A percentile compares a stretch with the other conserved stretches of the same genome.
Evolutionary conservation across 192 early-diverging fungal species (phyloP).

Genomic region (Entomortierella parvispora): DNA sequence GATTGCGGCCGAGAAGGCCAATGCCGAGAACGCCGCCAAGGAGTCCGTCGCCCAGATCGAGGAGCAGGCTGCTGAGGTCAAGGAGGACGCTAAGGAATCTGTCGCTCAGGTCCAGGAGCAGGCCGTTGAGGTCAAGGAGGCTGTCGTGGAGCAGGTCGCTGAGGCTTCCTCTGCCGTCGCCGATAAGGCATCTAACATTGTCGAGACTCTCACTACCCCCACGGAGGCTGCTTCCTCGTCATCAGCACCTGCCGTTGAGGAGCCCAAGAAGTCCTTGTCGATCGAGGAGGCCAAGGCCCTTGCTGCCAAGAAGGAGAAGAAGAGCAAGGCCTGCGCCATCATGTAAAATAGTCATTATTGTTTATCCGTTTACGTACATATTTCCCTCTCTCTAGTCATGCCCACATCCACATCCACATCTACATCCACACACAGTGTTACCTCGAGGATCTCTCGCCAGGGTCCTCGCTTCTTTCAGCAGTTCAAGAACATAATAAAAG

Average conservation of each 20-base stretch:
- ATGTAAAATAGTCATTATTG: constrained; percentile 6
- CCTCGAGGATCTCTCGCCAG: not conserved
- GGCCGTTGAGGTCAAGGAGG: not conserved
- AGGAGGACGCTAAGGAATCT: not conserved
- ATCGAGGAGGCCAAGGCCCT: constrained; percentile 1
- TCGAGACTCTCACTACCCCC: not conserved
- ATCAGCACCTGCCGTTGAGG: constrained; percentile 1
- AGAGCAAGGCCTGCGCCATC: constrained; percentile 12
- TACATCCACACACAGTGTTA: not conserved
- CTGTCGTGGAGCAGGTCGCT: not conserved
- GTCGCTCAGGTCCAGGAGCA: not conserved
- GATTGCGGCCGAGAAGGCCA: not conserved
- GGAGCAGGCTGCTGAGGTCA: not conserved
- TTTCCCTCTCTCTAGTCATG: not conserved
- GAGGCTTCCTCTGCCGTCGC: not conserved
- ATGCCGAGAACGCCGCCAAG: constrained; percentile 13
- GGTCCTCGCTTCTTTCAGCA: too few species aligned
- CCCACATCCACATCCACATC: not conserved
- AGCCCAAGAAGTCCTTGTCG: not conserved
- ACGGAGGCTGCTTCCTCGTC: not conserved
- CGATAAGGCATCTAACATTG: not conserved
- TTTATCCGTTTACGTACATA: not conserved
- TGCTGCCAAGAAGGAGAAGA: constrained; percentile 15
- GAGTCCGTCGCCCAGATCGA: constrained; percentile 10
- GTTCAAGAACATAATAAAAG: too few species aligned